These are phyloP conservation scores for Chytridiales sp. DNA, from an alignment of 371 early-diverging fungal genomes.

Conservation along the genomic window DNA sequence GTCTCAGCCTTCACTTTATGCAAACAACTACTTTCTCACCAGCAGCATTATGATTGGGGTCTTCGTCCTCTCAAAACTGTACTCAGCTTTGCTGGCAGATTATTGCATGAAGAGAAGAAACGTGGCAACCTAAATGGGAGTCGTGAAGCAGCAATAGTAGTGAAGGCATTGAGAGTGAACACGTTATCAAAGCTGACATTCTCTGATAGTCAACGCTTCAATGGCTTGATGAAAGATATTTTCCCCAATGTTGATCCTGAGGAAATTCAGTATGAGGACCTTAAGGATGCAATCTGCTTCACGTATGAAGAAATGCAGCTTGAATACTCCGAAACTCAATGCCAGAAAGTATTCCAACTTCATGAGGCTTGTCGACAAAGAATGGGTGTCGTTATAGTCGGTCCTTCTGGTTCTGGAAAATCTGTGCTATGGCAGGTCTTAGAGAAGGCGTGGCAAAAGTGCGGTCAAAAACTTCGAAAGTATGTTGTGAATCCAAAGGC, in stretches of 20 bases:
- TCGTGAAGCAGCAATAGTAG: conserved; percentile 40
- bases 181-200: conserved; percentile 55
- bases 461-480: conserved; percentile 39
- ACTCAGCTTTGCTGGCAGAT: conserved; percentile 46
- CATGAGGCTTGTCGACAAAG: conserved; percentile 52
- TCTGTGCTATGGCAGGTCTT: conserved; percentile 45
- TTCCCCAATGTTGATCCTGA: conserved; percentile 44
- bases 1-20: conserved; percentile 52
- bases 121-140: conserved; percentile 15
- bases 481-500: conserved; percentile 53
- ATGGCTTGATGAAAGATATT: conserved; percentile 48
- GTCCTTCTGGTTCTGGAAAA: conserved; percentile 56
- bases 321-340: conserved; percentile 41
- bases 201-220: conserved; percentile 44
- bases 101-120: conserved; percentile 44
- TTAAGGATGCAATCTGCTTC: conserved; percentile 37
- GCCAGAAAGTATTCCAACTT: conserved; percentile 50
- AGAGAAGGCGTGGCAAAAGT: conserved; percentile 42
- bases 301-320: conserved; percentile 43
- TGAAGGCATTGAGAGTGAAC: conserved; percentile 51
- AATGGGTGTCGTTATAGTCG: conserved; percentile 58
- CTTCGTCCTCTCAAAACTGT: conserved; percentile 55
- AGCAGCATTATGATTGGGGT: conserved; percentile 63
- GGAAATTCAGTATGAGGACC: conserved; percentile 42
- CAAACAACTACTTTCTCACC: conserved; percentile 47